Evolutionary conservation across 2,329 filamentous ascomycete genomes (phyloP).

Genomic region (Claviceps sp.): DNA sequence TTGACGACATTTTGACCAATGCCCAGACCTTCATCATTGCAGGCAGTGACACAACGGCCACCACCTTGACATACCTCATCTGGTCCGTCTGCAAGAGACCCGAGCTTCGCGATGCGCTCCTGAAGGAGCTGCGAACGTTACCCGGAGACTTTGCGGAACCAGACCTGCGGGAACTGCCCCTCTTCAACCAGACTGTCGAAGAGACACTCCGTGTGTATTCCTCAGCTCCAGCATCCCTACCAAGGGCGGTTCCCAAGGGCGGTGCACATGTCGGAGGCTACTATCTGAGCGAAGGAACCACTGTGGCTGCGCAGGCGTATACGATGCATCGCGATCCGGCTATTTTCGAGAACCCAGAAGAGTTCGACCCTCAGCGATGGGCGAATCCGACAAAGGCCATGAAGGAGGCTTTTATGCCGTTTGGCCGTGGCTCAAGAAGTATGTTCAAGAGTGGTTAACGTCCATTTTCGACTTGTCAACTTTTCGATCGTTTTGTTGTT

Average conservation of each 20-base stretch:
- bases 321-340: slow-evolving; percentile 30
- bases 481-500: too few relatives aligned
- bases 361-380: slow-evolving; percentile 9
- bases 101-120: slow-evolving; percentile 17
- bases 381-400: slow-evolving; percentile 19
- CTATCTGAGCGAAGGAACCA: slow-evolving; percentile 25
- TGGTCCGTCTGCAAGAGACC: slow-evolving; percentile 24
- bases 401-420: slow-evolving; percentile 37
- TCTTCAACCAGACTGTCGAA: slow-evolving; percentile 28
- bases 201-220: slow-evolving; percentile 32
- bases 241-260: slow-evolving; percentile 24
- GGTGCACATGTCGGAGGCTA: slow-evolving; percentile 26
- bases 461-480: too few relatives aligned
- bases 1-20: slow-evolving; percentile 24
- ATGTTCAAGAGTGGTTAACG: slow-evolving; percentile 3
- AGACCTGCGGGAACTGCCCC: slow-evolving; percentile 17
- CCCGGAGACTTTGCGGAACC: slow-evolving; percentile 13
- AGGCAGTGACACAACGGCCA: slow-evolving; percentile 38
- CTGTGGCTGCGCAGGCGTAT: slow-evolving; percentile 29
- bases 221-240: slow-evolving; percentile 25
- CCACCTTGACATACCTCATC: slow-evolving; percentile 33
- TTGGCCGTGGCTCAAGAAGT: slow-evolving; percentile 37
- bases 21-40: slow-evolving; percentile 33
- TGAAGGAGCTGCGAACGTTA: slow-evolving; percentile 22
- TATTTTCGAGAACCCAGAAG: slow-evolving; percentile 27